Percentiles rank a stretch among this genome's conserved stretches.
These are phyloP conservation scores for Coniella vitis DNA, from an alignment of 2,329 filamentous ascomycete species.

Conservation along the genomic window DNA sequence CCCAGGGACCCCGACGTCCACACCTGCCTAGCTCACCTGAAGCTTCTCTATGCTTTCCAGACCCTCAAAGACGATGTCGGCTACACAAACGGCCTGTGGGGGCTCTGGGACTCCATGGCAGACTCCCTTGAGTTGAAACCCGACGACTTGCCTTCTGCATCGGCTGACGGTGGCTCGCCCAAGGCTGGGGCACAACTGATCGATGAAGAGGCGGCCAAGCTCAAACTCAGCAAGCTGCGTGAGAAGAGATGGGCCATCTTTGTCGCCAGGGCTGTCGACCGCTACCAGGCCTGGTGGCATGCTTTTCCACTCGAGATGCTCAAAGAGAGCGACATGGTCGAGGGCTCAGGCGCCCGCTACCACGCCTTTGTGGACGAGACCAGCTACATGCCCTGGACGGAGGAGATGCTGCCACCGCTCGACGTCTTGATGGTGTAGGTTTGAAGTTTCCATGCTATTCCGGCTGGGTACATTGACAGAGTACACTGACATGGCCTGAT, in stretches of 20 bases:
- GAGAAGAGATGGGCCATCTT: constrained; percentile 72
- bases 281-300: constrained; percentile 63
- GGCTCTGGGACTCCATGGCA: constrained; percentile 45
- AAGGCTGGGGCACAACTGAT: constrained; percentile 16
- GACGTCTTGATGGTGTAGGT: constrained; percentile 35
- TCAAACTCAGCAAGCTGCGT: constrained; percentile 46
- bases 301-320: constrained; percentile 27
- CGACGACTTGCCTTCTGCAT: not conserved
- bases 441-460: not conserved
- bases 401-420: constrained; percentile 47
- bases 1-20: constrained; percentile 36
- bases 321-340: constrained; percentile 30
- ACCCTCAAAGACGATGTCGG: constrained; percentile 60
- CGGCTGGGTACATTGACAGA: too few species aligned
- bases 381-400: constrained; percentile 28
- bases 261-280: constrained; percentile 58
- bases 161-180: constrained; percentile 2
- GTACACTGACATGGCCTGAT: constrained; percentile 3
- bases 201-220: constrained; percentile 30
- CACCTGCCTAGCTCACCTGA: constrained; percentile 66
- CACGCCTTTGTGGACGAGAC: constrained; percentile 26
- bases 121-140: constrained; percentile 15
- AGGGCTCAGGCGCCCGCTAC: constrained; percentile 22
- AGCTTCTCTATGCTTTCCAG: constrained; percentile 62
- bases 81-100: constrained; percentile 60